These are phyloP conservation scores for Rheum nobile DNA, from an alignment of 148 eudicot genomes.

Conservation along the genomic window DNA sequence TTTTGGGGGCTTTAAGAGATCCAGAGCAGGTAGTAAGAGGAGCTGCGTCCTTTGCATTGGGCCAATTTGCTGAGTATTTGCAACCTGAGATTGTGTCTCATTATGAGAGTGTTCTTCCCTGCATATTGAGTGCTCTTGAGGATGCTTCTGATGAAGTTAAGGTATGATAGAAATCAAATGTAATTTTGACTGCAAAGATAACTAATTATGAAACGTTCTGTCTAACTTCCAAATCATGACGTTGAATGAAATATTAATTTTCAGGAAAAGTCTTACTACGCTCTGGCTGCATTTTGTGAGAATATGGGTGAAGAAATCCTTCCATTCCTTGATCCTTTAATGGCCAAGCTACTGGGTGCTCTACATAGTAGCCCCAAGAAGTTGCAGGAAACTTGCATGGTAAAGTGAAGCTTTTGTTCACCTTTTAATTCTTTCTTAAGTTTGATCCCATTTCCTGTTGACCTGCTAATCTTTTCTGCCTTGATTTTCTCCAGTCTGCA, in stretches of 20 bases:
- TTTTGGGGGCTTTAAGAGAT: constrained; percentile 84
- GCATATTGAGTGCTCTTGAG: constrained; percentile 70
- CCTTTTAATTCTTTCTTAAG: neutral
- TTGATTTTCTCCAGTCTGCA: constrained; percentile 54
- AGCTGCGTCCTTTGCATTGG: constrained; percentile 90
- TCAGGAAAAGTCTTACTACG: constrained; percentile 97
- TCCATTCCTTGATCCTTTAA: constrained; percentile 81
- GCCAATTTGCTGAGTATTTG: constrained; percentile 91
- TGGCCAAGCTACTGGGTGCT: constrained; percentile 71
- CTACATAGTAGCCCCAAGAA: constrained; percentile 76
- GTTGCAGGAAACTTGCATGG: constrained; percentile 98
- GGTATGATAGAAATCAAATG: constrained; percentile 22
- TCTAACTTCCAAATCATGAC: constrained; percentile 6
- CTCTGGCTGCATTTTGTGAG: constrained; percentile 95
- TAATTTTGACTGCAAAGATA: neutral
- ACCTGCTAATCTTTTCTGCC: neutral
- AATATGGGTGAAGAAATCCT: constrained; percentile 91
- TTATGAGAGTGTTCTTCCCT: constrained; percentile 83
- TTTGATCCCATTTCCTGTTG: neutral
- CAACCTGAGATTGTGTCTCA: constrained; percentile 93
- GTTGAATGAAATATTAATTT: constrained; percentile 8
- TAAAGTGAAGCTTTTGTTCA: constrained; percentile 12
- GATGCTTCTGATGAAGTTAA: constrained; percentile 92
- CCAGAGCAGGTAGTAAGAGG: constrained; percentile 95
- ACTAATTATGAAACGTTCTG: neutral